Evolutionary conservation across 2,329 filamentous ascomycete species (phyloP), one percentile per base, ranked within the genome.

Genomic region (Fusarium marasasianum): DNA sequence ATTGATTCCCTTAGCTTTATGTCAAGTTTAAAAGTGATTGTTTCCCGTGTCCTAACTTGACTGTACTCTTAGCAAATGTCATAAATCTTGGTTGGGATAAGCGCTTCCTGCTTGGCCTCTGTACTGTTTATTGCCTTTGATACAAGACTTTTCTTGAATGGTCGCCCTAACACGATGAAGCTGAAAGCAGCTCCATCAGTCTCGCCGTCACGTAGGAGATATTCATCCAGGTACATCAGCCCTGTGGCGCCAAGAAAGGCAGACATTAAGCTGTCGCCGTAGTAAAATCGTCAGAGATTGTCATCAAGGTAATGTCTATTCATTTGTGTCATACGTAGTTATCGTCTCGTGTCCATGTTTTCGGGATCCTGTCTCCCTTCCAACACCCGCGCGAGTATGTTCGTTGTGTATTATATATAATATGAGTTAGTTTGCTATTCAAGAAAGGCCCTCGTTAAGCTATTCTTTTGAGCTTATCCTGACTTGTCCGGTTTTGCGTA

Each of bases 1-100:
- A 79, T 80, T 79, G 79, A 80, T 79, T 79, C 75, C 64, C 74
- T 73, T 72, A 72, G 69, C 44, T 66, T 67, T 63, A 72, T 69
- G 22, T 40, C 33, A 37, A 33, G 22, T 11, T 24, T 37, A n/a
- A 51, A 31, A 44, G 33, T 53, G 54, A 38, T 22, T n/a, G n/a
- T 44, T 37, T 35, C 15, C 20, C 12, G 31, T 37, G 26, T 37
- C 8, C 18, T 50, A n/a, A 37, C 26, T 45, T 24, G 22, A 20
- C 33, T 44, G 5, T 20, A 8, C 45, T 22, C 7, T 31, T 14
- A n/a, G 22, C 24, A 31, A 10, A 12, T 8, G 37, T 24, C 22
- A 20, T n/a, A 7, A 55, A 29, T 18, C 6, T n/a, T 29, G 17
- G 37, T 29, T 29, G 20, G n/a, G 20, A 29, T n/a, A 13, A 11